phyloP scores from a whole-genome alignment of 495 filamentous ascomycete species.

The Aspergillus bertholletiae region DNA sequence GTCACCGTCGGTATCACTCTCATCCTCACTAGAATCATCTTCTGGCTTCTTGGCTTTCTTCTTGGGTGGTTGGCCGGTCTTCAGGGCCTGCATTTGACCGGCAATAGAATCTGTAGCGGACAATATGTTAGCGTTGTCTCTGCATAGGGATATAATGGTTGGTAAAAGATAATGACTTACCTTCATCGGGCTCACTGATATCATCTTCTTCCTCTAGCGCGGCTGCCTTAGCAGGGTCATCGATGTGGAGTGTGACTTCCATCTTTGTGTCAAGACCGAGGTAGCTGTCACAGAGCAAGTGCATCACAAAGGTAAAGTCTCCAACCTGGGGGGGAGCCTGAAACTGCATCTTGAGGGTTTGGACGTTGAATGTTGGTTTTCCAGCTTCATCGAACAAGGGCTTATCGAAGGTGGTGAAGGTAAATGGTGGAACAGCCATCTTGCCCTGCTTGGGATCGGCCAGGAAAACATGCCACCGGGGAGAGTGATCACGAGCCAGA shows the following conservation, averaged over 20 bases:
- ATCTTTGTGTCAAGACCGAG: slow-evolving; percentile 86
- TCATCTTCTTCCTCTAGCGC: slow-evolving; percentile 77
- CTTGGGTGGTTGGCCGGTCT: slow-evolving; percentile 58
- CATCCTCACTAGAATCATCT: slow-evolving; percentile 64
- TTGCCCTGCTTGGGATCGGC: slow-evolving; percentile 90
- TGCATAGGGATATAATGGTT: not conserved
- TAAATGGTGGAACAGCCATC: slow-evolving; percentile 91
- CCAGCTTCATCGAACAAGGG: slow-evolving; percentile 69
- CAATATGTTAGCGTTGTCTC: slow-evolving; percentile 20
- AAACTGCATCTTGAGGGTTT: slow-evolving; percentile 97
- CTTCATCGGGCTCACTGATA: slow-evolving; percentile 96
- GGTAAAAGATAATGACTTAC: slow-evolving; percentile 50
- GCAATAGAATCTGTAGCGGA: slow-evolving; percentile 74
- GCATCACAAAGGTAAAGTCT: slow-evolving; percentile 88
- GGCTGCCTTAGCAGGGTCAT: slow-evolving; percentile 80
- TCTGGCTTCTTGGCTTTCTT: slow-evolving; percentile 57
- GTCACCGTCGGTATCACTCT: slow-evolving; percentile 88
- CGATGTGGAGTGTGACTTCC: slow-evolving; percentile 85
- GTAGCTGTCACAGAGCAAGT: slow-evolving; percentile 90
- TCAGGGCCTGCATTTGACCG: slow-evolving; percentile 90
- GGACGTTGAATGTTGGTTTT: slow-evolving; percentile 83
- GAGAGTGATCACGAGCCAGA: slow-evolving; percentile 81
- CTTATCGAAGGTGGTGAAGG: slow-evolving; percentile 86
- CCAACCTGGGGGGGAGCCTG: slow-evolving; percentile 90
- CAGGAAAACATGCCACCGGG: slow-evolving; percentile 89